Percentiles rank a stretch among this genome's conserved stretches.
Evolutionary conservation across 2,329 filamentous ascomycete genomes (phyloP).

Genomic region (Fusarium sterilihyphosum): DNA sequence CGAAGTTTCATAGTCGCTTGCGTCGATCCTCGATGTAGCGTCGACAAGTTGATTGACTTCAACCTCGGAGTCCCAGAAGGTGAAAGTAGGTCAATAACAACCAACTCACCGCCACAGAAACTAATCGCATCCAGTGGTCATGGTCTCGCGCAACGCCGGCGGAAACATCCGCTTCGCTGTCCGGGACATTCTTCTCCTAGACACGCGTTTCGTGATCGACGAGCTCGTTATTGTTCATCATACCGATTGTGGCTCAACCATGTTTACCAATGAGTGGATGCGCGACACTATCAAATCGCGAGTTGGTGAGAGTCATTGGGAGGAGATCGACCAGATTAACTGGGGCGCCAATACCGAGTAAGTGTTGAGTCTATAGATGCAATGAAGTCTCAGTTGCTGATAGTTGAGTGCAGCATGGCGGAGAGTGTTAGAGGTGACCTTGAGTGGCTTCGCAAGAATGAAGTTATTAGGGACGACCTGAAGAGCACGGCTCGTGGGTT

Average conservation of each 20-base stretch:
- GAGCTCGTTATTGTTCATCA: not conserved
- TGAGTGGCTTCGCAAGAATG: not conserved
- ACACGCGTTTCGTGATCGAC: not conserved
- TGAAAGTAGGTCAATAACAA: not conserved
- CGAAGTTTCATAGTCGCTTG: not conserved
- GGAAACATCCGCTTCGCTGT: not conserved
- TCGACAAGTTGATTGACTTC: not conserved
- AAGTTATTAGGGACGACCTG: not conserved
- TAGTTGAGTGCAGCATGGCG: not conserved
- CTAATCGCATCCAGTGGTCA: not conserved
- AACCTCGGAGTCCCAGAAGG: not conserved
- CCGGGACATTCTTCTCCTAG: not conserved
- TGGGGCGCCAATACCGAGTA: not conserved
- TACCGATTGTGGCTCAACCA: not conserved
- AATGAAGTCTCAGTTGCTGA: accelerated
- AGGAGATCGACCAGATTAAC: not conserved
- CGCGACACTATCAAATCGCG: not conserved
- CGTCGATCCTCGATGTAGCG: not conserved
- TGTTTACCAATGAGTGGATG: not conserved
- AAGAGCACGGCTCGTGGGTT: not conserved
- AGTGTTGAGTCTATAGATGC: not conserved
- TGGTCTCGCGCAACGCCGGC: not conserved
- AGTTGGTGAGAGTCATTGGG: not conserved
- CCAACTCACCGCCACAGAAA: too few relatives aligned
- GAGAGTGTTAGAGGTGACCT: not conserved